Evolutionary conservation across 164 flowering plant genomes (phyloP).

Genomic region (Vitis amurensis): DNA sequence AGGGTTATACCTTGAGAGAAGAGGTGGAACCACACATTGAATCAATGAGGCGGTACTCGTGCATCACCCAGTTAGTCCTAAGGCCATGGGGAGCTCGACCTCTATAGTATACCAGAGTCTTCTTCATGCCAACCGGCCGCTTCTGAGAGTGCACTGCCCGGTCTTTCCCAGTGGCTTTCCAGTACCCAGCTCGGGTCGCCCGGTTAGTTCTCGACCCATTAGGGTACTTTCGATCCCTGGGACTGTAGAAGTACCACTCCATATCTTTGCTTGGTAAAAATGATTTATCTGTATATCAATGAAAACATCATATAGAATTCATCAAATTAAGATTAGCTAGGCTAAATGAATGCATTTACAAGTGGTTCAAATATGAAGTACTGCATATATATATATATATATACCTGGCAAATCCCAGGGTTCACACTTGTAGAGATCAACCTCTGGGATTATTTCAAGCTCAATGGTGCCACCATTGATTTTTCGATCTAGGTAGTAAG

Average conservation of each 20-base stretch:
- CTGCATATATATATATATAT: neutral
- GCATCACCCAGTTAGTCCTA: slow-evolving; percentile 75
- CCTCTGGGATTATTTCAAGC: slow-evolving; percentile 68
- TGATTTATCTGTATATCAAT: slow-evolving; percentile 46
- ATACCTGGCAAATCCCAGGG: slow-evolving; percentile 85
- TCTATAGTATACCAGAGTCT: slow-evolving; percentile 67
- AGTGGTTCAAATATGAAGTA: too few species aligned
- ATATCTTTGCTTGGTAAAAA: slow-evolving; percentile 61
- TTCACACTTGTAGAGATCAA: slow-evolving; percentile 74
- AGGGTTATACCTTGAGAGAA: slow-evolving; percentile 32
- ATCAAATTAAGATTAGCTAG: too few species aligned
- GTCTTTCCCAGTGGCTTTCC: slow-evolving; percentile 81
- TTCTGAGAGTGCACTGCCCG: slow-evolving; percentile 44
- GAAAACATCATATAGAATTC: too few species aligned
- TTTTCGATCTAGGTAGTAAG: slow-evolving; percentile 61
- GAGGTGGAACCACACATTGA: slow-evolving; percentile 21
- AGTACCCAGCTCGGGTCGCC: slow-evolving; percentile 66
- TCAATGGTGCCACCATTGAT: slow-evolving; percentile 53
- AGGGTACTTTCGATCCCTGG: slow-evolving; percentile 65
- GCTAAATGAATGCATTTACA: too few species aligned
- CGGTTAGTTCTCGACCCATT: slow-evolving; percentile 73
- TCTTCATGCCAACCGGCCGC: slow-evolving; percentile 65
- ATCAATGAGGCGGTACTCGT: slow-evolving; percentile 60
- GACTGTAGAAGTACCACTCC: slow-evolving; percentile 77
- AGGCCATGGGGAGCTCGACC: slow-evolving; percentile 77